A percentile compares a stretch with the other conserved stretches of the same genome.
Conservation (phyloP, 805 yeast species). For the Starmerella apicola region DNA sequence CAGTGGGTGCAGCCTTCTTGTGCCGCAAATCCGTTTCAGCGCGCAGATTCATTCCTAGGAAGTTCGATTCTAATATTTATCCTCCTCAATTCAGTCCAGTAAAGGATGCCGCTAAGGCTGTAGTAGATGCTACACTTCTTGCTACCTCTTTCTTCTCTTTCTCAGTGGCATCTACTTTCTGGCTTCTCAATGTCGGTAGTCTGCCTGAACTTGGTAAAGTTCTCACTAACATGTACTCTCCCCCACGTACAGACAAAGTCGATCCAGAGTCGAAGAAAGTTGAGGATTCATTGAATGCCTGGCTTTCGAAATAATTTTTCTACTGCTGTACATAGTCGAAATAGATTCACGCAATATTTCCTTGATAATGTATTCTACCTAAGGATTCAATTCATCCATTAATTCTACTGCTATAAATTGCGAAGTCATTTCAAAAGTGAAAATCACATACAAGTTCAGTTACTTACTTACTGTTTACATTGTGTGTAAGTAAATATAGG, state of each 20-base stretch:
- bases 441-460: too few species aligned
- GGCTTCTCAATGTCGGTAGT: conserved; percentile 55
- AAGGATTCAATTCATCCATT: not conserved
- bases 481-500: too few species aligned
- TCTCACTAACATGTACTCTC: conserved; percentile 5
- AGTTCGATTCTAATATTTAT: conserved; percentile 73
- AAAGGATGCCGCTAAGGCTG: conserved; percentile 75
- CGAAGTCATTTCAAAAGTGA: too few species aligned
- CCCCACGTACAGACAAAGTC: not conserved
- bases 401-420: too few species aligned
- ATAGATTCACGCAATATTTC: not conserved
- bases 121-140: conserved; percentile 64
- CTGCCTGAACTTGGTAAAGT: conserved; percentile 13
- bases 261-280: conserved; percentile 5
- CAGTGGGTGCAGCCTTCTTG: conserved; percentile 58
- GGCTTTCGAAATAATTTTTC: conserved; percentile 3
- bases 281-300: conserved; percentile 2
- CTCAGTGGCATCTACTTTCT: conserved; percentile 61
- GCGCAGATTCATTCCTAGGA: conserved; percentile 60
- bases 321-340: not conserved
- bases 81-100: conserved; percentile 76
- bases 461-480: too few species aligned
- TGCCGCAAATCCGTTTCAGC: conserved; percentile 64
- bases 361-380: not conserved
- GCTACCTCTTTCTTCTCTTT: conserved; percentile 63